phyloP scores from a whole-genome alignment of 306 rosid species.

The Quercus agrifolia region DNA sequence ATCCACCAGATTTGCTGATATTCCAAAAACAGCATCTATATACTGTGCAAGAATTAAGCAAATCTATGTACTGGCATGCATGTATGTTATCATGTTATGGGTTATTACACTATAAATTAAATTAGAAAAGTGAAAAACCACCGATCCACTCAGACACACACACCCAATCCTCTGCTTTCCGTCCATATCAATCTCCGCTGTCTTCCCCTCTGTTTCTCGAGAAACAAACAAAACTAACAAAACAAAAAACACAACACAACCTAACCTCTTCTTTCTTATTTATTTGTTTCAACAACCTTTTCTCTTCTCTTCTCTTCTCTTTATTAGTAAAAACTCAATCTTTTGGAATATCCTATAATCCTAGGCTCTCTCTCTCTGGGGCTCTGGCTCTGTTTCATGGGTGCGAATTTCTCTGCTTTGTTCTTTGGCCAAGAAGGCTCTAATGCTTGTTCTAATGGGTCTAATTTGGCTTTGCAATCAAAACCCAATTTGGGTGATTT shows the following conservation, averaged over 20 bases:
- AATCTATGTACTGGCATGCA: too few species aligned
- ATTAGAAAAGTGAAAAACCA: too few species aligned
- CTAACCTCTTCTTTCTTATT: background rate
- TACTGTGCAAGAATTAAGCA: too few species aligned
- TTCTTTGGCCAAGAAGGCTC: background rate
- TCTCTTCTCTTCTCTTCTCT: background rate
- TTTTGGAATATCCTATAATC: background rate
- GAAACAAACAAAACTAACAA: constrained; percentile 36
- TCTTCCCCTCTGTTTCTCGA: constrained; percentile 26
- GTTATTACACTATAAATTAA: too few species aligned
- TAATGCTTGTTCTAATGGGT: constrained; percentile 34
- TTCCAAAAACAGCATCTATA: too few species aligned
- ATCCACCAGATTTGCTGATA: too few species aligned
- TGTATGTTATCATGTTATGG: too few species aligned
- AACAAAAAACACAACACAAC: background rate
- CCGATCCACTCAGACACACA: background rate
- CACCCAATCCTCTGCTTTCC: constrained; percentile 6
- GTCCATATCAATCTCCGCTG: constrained; percentile 43
- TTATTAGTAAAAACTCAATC: background rate
- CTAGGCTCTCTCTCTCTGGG: background rate
- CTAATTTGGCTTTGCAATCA: constrained; percentile 12
- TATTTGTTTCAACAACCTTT: constrained; percentile 6
- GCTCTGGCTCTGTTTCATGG: constrained; percentile 27
- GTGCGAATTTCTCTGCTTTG: constrained; percentile 10
- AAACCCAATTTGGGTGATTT: constrained; percentile 58